A percentile compares a stretch with the other conserved stretches of the same genome.
Evolutionary conservation across 306 rosid genomes (phyloP).

Genomic region (Lithocarpus polystachyus): DNA sequence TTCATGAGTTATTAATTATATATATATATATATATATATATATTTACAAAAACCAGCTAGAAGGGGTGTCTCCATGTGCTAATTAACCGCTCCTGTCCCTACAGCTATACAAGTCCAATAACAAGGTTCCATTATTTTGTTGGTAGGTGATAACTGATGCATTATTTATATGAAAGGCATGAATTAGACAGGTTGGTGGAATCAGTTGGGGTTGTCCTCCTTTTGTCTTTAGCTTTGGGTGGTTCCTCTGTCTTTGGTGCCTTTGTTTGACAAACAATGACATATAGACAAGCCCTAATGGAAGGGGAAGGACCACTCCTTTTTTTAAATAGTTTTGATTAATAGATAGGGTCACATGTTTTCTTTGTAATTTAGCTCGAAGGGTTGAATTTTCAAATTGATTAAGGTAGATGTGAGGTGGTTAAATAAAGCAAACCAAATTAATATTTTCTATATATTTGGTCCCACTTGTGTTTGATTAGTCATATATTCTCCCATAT

Average conservation of each 20-base stretch:
- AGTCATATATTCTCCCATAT: not conserved
- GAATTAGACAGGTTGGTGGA: slow-evolving; percentile 59
- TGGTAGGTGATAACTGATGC: not conserved
- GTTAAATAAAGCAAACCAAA: slow-evolving; percentile 3
- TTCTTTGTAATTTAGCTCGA: slow-evolving; percentile 8
- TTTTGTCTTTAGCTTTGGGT: slow-evolving; percentile 78
- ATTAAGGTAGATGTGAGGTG: slow-evolving; percentile 18
- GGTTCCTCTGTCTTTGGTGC: slow-evolving; percentile 59
- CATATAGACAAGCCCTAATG: slow-evolving; percentile 47
- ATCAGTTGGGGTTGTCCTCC: slow-evolving; percentile 50
- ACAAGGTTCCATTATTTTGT: slow-evolving; percentile 16
- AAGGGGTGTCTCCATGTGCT: slow-evolving; percentile 53
- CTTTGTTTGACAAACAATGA: slow-evolving; percentile 56
- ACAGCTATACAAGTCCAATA: slow-evolving; percentile 33
- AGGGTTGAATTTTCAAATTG: not conserved
- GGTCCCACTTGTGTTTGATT: slow-evolving; percentile 11
- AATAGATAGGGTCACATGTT: slow-evolving; percentile 50
- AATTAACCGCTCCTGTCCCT: slow-evolving; percentile 32
- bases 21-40: not conserved
- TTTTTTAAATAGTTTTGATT: slow-evolving; percentile 30
- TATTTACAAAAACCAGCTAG: slow-evolving; percentile 16
- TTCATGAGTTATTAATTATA: not conserved
- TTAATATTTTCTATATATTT: not conserved
- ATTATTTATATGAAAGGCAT: slow-evolving; percentile 23
- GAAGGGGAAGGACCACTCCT: slow-evolving; percentile 55